Base-by-base conservation (phyloP, 2,329 filamentous ascomycete species). In the Alternaria sp. region DNA sequence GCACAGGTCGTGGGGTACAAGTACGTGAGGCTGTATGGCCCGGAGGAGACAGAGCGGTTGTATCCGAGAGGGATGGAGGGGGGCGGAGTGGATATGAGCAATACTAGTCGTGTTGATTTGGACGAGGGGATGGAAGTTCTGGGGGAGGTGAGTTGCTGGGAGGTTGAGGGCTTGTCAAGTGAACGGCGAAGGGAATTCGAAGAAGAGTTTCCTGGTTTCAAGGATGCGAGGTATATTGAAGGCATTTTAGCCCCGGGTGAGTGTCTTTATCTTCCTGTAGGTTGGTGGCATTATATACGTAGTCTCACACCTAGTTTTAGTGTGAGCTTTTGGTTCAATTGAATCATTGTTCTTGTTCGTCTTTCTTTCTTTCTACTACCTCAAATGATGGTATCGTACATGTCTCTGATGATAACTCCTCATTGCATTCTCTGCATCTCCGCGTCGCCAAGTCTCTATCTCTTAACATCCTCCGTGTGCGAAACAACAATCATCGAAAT, bases 231-330 rank as follows among this genome's bases (percentile, higher is more conserved):
- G 54, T 94, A 90, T 73, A 80, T 91, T 34, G 95, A 99, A 72
- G 89, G 89, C 57, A 85, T 98, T 1, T 80, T 99, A 6, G 87
- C 85, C 30, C 90, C 91, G 1, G 95, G 94, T 0, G 93, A 99
- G 54, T 91, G 89, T 65, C 76, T 99, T 54, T 95, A 97, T 75
- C 92, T 99, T 54, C 95, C 95, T 0, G 85, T 92, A 5, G 95
- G 94, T 0, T 99, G 95, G 94, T 99, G 95, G 95, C 95, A 99
- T 82, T 98, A 97, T 78, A 92, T 98, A 4, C 85, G 91, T 61
- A 93, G 93, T 51, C 75, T 98, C 71, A 93, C 88, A 57, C 87
- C 92, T 20, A 97, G 94, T 74, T 94, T 96, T 73, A 97, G 94
- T 68, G 93, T 98, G 12, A 97, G 93, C 74, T 98, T 97, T 74